Evolutionary conservation across 805 yeast species (phyloP).

Genomic region (Metschnikowia lachancei): DNA sequence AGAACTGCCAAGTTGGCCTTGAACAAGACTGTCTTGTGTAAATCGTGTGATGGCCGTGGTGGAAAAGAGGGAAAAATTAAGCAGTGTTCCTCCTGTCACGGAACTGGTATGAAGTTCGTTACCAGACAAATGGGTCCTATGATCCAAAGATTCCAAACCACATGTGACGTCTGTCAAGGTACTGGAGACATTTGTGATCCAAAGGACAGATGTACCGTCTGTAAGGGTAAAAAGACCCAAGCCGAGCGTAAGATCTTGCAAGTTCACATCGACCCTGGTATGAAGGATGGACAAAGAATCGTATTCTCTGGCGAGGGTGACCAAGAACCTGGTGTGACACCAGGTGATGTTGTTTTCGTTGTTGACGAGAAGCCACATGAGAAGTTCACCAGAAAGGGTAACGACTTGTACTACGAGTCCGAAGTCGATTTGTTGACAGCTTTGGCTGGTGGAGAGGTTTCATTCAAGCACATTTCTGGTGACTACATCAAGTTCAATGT

Average conservation of each 20-base stretch:
- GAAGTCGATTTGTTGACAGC: slow-evolving; percentile 92
- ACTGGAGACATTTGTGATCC: slow-evolving; percentile 84
- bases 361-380: slow-evolving; percentile 88
- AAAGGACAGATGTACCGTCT: slow-evolving; percentile 81
- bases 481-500: slow-evolving; percentile 82
- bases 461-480: slow-evolving; percentile 86
- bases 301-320: slow-evolving; percentile 96
- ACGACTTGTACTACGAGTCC: slow-evolving; percentile 80
- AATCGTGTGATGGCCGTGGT: slow-evolving; percentile 89
- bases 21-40: slow-evolving; percentile 87
- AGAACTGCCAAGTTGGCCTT: slow-evolving; percentile 91
- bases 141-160: slow-evolving; percentile 96
- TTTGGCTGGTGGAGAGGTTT: slow-evolving; percentile 91
- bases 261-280: slow-evolving; percentile 95
- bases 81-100: slow-evolving; percentile 83
- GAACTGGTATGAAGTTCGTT: slow-evolving; percentile 86
- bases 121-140: slow-evolving; percentile 99
- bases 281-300: slow-evolving; percentile 89
- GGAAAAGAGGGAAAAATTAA: slow-evolving; percentile 90
- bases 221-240: slow-evolving; percentile 85
- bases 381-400: slow-evolving; percentile 80
- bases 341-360: slow-evolving; percentile 94
- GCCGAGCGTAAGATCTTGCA: slow-evolving; percentile 89
- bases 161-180: slow-evolving; percentile 90
- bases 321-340: slow-evolving; percentile 89